A percentile compares a stretch with the other conserved stretches of the same genome.
Evolutionary conservation across 257 asterid genomes (phyloP).

Genomic region (Paulownia fortunei): DNA sequence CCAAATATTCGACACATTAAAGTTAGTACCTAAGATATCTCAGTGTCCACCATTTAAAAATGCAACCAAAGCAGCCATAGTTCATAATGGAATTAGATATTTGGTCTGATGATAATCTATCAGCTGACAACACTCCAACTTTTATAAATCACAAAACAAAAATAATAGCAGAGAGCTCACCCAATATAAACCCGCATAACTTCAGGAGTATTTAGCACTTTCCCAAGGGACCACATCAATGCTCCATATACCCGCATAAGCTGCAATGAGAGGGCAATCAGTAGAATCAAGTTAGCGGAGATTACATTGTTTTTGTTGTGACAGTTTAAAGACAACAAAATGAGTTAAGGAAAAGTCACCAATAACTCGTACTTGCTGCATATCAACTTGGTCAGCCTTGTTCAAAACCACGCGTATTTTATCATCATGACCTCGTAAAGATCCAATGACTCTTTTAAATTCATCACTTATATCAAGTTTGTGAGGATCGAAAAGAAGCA

Average conservation of each 20-base stretch:
- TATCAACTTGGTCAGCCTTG: slow-evolving; percentile 97
- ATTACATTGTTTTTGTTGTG: neutral
- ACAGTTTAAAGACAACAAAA: slow-evolving; percentile 12
- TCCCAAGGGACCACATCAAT: slow-evolving; percentile 98
- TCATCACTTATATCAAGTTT: slow-evolving; percentile 97
- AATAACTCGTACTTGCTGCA: slow-evolving; percentile 69
- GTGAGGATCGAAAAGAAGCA: slow-evolving; percentile 95
- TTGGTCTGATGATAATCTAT: neutral
- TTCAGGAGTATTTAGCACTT: slow-evolving; percentile 95
- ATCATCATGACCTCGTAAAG: slow-evolving; percentile 95
- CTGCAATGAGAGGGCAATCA: slow-evolving; percentile 47
- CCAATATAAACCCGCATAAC: slow-evolving; percentile 94
- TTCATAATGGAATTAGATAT: neutral
- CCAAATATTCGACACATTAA: neutral
- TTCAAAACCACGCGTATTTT: slow-evolving; percentile 95
- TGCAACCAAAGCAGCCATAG: neutral
- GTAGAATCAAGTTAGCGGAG: slow-evolving; percentile 18
- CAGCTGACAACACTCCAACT: neutral
- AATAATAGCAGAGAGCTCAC: slow-evolving; percentile 44
- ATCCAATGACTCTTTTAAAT: slow-evolving; percentile 88
- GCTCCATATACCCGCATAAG: slow-evolving; percentile 99
- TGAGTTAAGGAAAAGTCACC: slow-evolving; percentile 5
- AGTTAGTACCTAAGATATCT: neutral
- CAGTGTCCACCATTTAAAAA: slow-evolving; percentile 15
- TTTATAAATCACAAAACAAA: neutral